Conservation (phyloP, 768 basidiomycete genomes). For the Xerocomellus amylosporus region DNA sequence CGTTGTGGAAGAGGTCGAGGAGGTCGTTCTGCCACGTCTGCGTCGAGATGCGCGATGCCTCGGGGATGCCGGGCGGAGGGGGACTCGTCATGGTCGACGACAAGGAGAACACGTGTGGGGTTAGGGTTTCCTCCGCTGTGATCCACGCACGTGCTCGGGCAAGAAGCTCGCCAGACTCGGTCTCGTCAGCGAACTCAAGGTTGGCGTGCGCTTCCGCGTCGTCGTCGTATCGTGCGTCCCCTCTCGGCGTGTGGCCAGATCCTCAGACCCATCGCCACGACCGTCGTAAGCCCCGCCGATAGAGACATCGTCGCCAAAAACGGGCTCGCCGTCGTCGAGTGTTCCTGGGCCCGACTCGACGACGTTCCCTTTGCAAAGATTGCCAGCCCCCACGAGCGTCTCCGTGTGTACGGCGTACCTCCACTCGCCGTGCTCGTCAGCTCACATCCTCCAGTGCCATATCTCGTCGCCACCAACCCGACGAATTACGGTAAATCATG, state of each 20-base stretch:
- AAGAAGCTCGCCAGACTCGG: slow-evolving; percentile 88
- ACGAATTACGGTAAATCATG: slow-evolving; percentile 98
- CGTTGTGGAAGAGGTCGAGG: too few relatives aligned
- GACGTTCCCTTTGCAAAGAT: slow-evolving; percentile 96
- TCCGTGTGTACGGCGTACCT: slow-evolving; percentile 70
- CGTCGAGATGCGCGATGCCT: too few relatives aligned
- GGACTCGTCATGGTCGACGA: too few relatives aligned
- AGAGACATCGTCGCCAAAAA: slow-evolving; percentile 66
- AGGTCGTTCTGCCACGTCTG: too few relatives aligned
- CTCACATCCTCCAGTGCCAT: slow-evolving; percentile 65
- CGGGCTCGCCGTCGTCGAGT: slow-evolving; percentile 97
- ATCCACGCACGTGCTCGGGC: slow-evolving; percentile 82
- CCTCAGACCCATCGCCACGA: slow-evolving; percentile 78
- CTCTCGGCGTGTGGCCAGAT: neutral
- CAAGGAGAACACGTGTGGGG: too few relatives aligned
- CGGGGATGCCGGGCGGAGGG: too few relatives aligned
- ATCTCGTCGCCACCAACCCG: slow-evolving; percentile 92
- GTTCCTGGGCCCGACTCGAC: slow-evolving; percentile 94
- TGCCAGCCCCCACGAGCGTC: slow-evolving; percentile 85
- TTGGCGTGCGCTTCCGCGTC: slow-evolving; percentile 86
- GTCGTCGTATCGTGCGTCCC: slow-evolving; percentile 86
- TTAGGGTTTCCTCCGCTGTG: slow-evolving; percentile 53
- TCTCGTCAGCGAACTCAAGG: slow-evolving; percentile 75
- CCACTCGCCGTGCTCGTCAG: neutral
- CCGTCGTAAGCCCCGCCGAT: slow-evolving; percentile 79